These are phyloP conservation scores for Eucalyptus erythrocorys DNA, from an alignment of 345 rosid genomes.

Conservation along the genomic window DNA sequence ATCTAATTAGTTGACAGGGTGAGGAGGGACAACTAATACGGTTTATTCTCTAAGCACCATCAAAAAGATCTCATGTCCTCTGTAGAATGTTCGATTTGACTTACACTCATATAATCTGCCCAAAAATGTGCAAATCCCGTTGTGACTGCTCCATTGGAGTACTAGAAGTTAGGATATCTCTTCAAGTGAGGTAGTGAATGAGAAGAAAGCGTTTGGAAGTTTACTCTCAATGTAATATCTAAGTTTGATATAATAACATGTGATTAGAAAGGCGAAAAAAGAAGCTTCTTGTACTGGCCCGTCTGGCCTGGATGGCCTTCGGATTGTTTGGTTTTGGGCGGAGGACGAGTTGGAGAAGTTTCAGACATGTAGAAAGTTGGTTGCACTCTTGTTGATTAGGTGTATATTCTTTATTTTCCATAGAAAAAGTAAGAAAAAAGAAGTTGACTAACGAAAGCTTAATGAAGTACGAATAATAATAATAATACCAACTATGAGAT, in stretches of 20 bases:
- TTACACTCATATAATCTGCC: accelerated
- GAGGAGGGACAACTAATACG: not conserved
- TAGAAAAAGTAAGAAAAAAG: not conserved
- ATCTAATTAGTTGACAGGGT: not conserved
- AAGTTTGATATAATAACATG: not conserved
- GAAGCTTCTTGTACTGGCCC: not conserved
- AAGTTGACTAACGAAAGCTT: not conserved
- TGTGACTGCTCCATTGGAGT: not conserved
- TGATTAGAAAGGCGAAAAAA: not conserved
- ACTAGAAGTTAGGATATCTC: not conserved
- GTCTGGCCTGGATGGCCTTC: not conserved
- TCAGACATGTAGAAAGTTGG: not conserved
- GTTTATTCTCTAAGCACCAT: not conserved
- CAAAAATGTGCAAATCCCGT: not conserved
- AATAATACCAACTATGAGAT: not conserved
- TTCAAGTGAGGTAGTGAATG: not conserved
- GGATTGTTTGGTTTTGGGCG: not conserved
- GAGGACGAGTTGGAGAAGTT: not conserved
- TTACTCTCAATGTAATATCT: not conserved
- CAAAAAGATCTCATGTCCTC: not conserved
- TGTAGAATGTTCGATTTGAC: not conserved
- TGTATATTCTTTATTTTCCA: not conserved
- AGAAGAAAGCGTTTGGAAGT: not conserved
- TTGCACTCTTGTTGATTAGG: not conserved
- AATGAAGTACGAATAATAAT: not conserved